phyloP scores from a whole-genome alignment of 2,329 filamentous ascomycete genomes.

The Pseudogymnoascus destructans region DNA sequence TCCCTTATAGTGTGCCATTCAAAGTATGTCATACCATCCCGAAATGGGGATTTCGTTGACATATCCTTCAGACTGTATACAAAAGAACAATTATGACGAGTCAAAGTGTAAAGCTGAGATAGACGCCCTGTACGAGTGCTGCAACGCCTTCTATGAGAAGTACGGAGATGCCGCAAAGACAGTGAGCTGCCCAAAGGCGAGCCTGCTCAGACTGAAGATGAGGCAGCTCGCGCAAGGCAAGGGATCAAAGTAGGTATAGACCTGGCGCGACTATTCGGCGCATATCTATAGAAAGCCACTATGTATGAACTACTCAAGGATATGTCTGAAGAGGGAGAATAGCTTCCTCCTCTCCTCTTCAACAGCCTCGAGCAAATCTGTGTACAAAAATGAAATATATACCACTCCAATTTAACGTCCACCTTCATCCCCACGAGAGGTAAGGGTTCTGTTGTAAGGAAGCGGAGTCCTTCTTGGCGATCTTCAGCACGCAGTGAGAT shows the following conservation, averaged over 20 bases:
- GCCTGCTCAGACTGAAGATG: constrained; percentile 70
- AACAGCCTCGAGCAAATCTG: background rate
- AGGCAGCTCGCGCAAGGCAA: constrained; percentile 42
- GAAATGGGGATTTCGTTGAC: constrained; percentile 14
- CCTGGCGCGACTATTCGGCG: background rate
- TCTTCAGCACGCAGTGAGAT: constrained; percentile 93
- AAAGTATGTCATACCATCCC: constrained; percentile 42
- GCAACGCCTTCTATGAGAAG: constrained; percentile 71
- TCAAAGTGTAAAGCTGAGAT: constrained; percentile 66
- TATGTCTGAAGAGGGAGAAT: background rate
- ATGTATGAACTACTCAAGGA: background rate
- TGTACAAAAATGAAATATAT: constrained; percentile 25
- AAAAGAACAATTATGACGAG: constrained; percentile 75
- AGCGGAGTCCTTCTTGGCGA: constrained; percentile 76
- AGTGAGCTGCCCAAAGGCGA: constrained; percentile 74
- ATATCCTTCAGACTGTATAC: constrained; percentile 57
- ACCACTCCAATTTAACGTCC: constrained; percentile 38
- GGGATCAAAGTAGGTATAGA: constrained; percentile 10
- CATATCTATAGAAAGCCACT: background rate
- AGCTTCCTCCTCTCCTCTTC: background rate
- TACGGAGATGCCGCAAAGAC: constrained; percentile 65
- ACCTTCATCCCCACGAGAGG: constrained; percentile 39
- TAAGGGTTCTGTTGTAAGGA: constrained; percentile 58
- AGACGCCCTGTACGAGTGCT: constrained; percentile 85
- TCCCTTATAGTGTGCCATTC: constrained; percentile 63